Evolutionary conservation across 2,329 filamentous ascomycete genomes (phyloP), one percentile per base, ranked within the genome.

Genomic region (Botrytis galanthina): DNA sequence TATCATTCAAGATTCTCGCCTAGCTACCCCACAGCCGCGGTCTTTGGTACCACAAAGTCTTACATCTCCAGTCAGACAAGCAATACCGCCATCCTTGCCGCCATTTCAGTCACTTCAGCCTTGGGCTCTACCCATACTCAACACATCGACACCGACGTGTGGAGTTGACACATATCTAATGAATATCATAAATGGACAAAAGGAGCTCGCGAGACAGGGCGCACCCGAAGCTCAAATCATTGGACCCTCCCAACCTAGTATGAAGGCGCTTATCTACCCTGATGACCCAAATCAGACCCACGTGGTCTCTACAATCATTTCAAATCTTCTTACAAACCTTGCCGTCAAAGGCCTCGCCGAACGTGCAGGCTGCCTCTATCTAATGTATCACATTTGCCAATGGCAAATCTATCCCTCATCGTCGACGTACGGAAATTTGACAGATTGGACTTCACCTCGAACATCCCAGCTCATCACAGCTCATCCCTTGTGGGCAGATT

Each of bases 151-250:
- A 60, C 78, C 81, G 46, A 79, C 78, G 39, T 81, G 79, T 68
- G 81, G 80, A 63, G 77, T 82, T 37, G 82, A 84, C 69, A 78
- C 79, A 57, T 78, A 83, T 51, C 72, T 83, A n/a, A 76, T 80
- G 48, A 79, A 81, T 66, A 81, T 84, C 62, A 74, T 84, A 26
- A 80, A 82, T 62, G 78, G 82, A 72, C 82, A 82, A 73, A 82
- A 80, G 60, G 79, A 78, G 66, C 79, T 82, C 63, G 78, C 80
- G n/a, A 75, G 78, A 57, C 73, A 70, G 77, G 68, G 77, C 75
- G 74, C 77, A 78, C 48, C 78, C 77, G 29, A 78, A 77, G 54
- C 32, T 63, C 76, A 80, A 48, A 78, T 83, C 9, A 78, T 81
- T 35, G 81, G 82, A 6, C 80, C 82, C 46, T 69, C 76, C n/a